Evolutionary conservation across 805 yeast species (phyloP), one percentile per base, ranked within the genome.

Genomic region (Ogataea ganodermae): DNA sequence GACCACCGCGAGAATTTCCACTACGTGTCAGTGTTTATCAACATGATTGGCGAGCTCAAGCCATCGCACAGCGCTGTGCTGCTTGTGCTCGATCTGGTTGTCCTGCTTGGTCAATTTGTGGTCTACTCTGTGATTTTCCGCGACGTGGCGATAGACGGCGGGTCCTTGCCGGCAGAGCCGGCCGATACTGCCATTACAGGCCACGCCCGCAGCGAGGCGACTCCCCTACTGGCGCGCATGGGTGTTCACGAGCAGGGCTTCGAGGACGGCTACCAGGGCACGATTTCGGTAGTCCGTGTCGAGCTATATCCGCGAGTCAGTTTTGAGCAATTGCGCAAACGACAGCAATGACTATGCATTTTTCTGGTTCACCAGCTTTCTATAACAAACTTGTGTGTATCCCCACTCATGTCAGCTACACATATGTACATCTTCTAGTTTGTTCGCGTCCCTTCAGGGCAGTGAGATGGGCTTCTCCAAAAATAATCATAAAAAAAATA

Each of bases 31-130:
- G 42, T 58, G 6, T 55, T 63, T 40, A 52, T 65, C 39, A 57
- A 62, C 42, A 44, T 65, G 20, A 53, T 65, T 10, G 69, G 69
- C 6, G 65, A 65, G 41, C 41, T 55, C 28, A 48, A 49, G 14
- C 31, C 48, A 3, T 22, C 45, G 3, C 45, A 37, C 17, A 39
- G 20, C 16, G 3, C 40, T 2, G 59, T 49, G 3, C 27, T 63
- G 3, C 17, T 62, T 2, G 3, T 43, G 1, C 35, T 62, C 12
- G 69, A 65, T 44, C 10, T 54, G 5, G 13, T 45, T 3, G 48
- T 63, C 3, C 21, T 51, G 8, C 17, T 55, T 2, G 52, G 59
- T 17, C 67, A 62, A 32, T 38, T 50, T 26, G 17, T 56, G 4
- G 41, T 55, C 18, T 58, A 50, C 44, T 31, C 41, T 13, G 31